These are phyloP conservation scores for Pulveroboletus ravenelii DNA, from an alignment of 768 basidiomycete genomes.

Conservation along the genomic window DNA sequence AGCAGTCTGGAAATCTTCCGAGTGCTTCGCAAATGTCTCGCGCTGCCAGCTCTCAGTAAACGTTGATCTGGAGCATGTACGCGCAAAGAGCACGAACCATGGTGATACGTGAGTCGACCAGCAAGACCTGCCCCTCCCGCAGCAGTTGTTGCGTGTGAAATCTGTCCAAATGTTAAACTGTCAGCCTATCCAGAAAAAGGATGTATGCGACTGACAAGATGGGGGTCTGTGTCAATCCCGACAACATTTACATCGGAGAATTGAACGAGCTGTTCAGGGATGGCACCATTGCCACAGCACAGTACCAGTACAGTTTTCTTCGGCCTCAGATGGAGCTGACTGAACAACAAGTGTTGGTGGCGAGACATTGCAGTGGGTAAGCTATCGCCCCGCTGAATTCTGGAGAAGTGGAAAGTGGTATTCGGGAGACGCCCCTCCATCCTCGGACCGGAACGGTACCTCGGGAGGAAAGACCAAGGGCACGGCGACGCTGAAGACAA, in stretches of 20 bases:
- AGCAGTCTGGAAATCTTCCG: background rate
- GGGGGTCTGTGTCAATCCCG: conserved; percentile 3
- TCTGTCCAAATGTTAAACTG: background rate
- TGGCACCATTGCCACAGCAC: conserved; percentile 2
- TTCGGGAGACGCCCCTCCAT: background rate
- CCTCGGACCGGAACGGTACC: too few relatives aligned
- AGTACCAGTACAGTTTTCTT: conserved; percentile 5
- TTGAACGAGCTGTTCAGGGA: background rate
- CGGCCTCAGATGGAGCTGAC: conserved; percentile 4
- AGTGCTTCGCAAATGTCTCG: conserved; percentile 3
- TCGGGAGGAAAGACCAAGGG: background rate
- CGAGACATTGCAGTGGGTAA: conserved; percentile 6
- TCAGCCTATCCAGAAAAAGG: background rate
- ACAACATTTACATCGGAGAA: conserved; percentile 7
- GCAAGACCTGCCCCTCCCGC: conserved; percentile 1
- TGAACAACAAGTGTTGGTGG: conserved; percentile 8
- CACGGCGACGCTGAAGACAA: background rate
- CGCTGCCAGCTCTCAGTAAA: background rate
- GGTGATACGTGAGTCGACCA: background rate
- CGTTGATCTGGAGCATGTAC: background rate
- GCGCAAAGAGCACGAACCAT: background rate
- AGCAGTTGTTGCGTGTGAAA: background rate
- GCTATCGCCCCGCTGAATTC: conserved; percentile 5
- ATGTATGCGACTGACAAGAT: background rate
- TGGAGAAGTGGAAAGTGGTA: conserved; percentile 5